A percentile compares a stretch with the other conserved stretches of the same genome.
phyloP scores from a whole-genome alignment of 306 rosid genomes.

The Alnus glutinosa region DNA sequence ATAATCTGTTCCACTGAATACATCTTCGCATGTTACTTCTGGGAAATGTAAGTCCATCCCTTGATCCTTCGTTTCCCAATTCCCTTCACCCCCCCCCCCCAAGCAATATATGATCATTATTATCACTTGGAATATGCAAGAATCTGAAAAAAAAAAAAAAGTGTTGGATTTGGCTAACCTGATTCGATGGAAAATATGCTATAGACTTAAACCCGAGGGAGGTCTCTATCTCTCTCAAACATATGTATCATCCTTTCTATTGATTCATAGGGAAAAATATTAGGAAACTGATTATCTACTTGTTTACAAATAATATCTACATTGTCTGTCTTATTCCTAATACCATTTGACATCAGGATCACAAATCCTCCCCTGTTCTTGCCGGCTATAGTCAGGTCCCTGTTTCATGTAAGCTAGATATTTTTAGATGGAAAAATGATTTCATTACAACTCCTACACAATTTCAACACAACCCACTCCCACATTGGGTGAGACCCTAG shows the following conservation, averaged over 20 bases:
- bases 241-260: no score
- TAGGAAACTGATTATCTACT: neutral
- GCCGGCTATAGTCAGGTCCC: no score
- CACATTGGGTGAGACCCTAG: no score
- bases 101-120: neutral
- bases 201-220: neutral
- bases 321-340: neutral
- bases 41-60: constrained; percentile 10
- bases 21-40: neutral
- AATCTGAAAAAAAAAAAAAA: neutral
- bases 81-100: no score
- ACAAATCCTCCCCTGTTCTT: neutral
- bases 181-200: neutral
- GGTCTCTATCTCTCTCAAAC: neutral
- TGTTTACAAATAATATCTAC: neutral
- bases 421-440: neutral
- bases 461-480: no score
- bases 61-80: neutral
- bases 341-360: neutral
- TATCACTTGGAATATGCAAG: neutral
- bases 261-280: neutral
- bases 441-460: no score
- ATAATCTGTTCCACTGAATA: constrained; percentile 45
- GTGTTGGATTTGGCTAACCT: constrained; percentile 4
- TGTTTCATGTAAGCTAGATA: neutral